Base-by-base conservation (phyloP, 140 eudicot species). In the Bidens hawaiensis region DNA sequence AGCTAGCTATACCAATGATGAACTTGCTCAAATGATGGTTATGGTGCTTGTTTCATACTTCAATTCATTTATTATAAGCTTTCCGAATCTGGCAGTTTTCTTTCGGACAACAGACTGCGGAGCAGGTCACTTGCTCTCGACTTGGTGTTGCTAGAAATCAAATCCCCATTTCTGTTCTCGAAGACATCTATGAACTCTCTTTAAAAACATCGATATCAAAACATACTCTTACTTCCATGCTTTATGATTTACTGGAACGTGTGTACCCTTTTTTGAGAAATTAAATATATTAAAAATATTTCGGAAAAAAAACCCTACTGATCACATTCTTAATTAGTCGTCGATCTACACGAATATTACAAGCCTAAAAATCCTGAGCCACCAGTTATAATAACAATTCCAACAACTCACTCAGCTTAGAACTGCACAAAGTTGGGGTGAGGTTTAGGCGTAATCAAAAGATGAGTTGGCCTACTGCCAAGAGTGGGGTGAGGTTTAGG, bases 101-200 rank as follows among this genome's bases (percentile, higher is more conserved):
- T 23, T 64, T 65, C 42, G 1, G 42, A 51, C 31, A 73, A 65
- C 62, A 19, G 12, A 13, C 58, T 74, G 63, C 14, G 61, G 23
- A 24, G 27, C 4, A 49, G 38, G 9, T 50, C 30, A 27, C 5
- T 67, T 7, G 47, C 15, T 13, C 36, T 22, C 0, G 75, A 75
- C 45, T 34, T 75, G 49, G 31, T 68, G 30, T 43, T 75, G 10
- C 50, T 68, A 6, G 80, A 74, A 74, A 74, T 16, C 79, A 75
- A 2, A 68, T 75, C 25, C 79, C 79, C 30, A 52, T 22, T 19
- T 60, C 51, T 54, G 70, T 75, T 67, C 79, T 75, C 34, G 6
- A 50, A 23, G 58, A 59, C 9, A 59, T 75, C 31, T 67, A 60
- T 25, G 58, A 60, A 9, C 16, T 19, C 65, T 67, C 70, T 1